Evolutionary conservation across 192 early-diverging fungal species (phyloP), one percentile per base, ranked within the genome.

Genomic region (Coemansia sp.): DNA sequence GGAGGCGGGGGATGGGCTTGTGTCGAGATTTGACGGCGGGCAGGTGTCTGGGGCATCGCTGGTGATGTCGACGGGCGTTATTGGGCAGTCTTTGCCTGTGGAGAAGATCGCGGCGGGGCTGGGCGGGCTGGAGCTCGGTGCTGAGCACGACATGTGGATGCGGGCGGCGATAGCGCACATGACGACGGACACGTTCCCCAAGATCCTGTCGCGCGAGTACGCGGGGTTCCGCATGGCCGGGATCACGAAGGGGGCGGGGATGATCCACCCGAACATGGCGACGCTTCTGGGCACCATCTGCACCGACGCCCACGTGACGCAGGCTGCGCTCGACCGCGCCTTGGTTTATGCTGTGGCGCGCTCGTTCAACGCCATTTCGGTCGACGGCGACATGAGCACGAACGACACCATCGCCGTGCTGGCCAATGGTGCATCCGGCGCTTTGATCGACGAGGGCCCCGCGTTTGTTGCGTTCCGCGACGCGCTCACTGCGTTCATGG

Each of bases 251-350:
- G 97, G 97, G 39, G 97, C 97, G 5, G 97, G 97, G 10, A 97
- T 96, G 97, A 96, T 98, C 62, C 97, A 98, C 73, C 97, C 97
- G 11, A 94, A 97, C 79, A 98, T 98, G 97, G 97, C 95, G 14
- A 98, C 97, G 7, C 79, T 98, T 68, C 85, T 98, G 39, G 90
- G 90, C 8, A 89, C 90, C 16, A 83, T 97, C 13, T 93, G 93
- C 54, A 98, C 97, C 1, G 97, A 98, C 78, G 85, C 87, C 7
- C 68, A 85, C 11, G 81, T 98, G 8, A 70, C 85, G 3, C 84
- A 88, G 29, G 45, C 64, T n/a, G 79, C 88, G 39, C 83, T 97
- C 34, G 86, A 91, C 45, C 70, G 77, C 14, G 93, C 97, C 2
- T 69, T 97, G 50, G 82, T 82, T 17, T 85, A 90, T 70, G 95